A percentile compares a stretch with the other conserved stretches of the same genome.
phyloP scores from a whole-genome alignment of 768 basidiomycete genomes.

The Lactarius akahatsu region DNA sequence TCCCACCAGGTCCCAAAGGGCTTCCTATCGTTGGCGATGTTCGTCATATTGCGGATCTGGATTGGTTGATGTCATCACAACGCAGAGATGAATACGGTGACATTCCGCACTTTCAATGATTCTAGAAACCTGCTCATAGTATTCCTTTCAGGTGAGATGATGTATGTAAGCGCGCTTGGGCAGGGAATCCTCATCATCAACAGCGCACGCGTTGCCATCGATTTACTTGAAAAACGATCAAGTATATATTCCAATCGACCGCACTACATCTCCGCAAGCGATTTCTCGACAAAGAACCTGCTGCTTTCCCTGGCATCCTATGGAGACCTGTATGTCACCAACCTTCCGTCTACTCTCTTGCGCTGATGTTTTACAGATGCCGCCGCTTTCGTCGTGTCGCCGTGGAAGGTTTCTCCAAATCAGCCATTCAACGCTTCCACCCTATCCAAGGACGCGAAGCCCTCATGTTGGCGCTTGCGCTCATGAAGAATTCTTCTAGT shows the following conservation, averaged over 20 bases:
- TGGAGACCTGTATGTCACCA: constrained; percentile 23
- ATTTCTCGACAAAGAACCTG: constrained; percentile 34
- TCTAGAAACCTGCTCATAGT: background rate
- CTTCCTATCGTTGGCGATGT: background rate
- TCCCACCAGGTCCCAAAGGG: background rate
- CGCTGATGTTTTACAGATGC: constrained; percentile 17
- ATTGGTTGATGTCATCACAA: background rate
- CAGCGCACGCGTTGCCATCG: constrained; percentile 32
- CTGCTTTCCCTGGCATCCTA: constrained; percentile 31
- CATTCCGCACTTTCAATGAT: no score
- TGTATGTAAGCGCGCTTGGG: constrained; percentile 33
- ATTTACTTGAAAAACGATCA: constrained; percentile 29
- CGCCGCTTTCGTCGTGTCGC: constrained; percentile 32
- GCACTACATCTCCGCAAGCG: constrained; percentile 32
- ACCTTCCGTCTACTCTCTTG: no score
- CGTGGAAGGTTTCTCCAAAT: constrained; percentile 34
- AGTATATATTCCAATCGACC: background rate
- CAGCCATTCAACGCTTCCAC: constrained; percentile 31
- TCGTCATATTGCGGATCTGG: background rate
- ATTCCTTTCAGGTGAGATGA: constrained; percentile 32
- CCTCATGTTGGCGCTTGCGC: constrained; percentile 24
- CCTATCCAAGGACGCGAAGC: constrained; percentile 37
- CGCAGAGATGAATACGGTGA: constrained; percentile 2
- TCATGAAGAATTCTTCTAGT: constrained; percentile 33
- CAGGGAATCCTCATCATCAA: constrained; percentile 36